Percentiles rank a stretch among this genome's conserved stretches.
Conservation (phyloP, 495 filamentous ascomycete species). For the Geopyxis carbonaria region DNA sequence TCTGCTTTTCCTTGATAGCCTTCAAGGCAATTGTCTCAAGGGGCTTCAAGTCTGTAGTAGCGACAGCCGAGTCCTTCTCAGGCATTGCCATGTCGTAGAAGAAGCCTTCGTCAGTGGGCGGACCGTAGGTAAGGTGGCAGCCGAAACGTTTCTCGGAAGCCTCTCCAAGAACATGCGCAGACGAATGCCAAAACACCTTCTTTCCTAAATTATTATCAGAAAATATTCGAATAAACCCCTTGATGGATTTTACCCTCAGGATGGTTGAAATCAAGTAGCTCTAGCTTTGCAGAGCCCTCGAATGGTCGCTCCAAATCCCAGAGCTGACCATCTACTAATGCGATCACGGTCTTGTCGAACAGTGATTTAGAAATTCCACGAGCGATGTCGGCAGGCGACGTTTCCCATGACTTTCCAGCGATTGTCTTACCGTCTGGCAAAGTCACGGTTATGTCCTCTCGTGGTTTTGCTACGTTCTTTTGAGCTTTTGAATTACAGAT, state of each 20-base stretch:
- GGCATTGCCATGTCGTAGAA: slow-evolving; percentile 94
- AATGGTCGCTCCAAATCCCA: slow-evolving; percentile 89
- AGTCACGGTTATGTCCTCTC: slow-evolving; percentile 49
- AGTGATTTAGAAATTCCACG: slow-evolving; percentile 50
- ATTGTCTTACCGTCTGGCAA: slow-evolving; percentile 45
- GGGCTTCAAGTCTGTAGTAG: slow-evolving; percentile 56
- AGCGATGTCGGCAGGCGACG: slow-evolving; percentile 49
- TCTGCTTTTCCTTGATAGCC: slow-evolving; percentile 90
- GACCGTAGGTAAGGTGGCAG: slow-evolving; percentile 82
- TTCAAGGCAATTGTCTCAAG: slow-evolving; percentile 56
- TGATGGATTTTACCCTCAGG: slow-evolving; percentile 45
- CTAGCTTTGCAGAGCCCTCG: slow-evolving; percentile 60
- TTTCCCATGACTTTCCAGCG: slow-evolving; percentile 52
- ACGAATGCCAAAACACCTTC: slow-evolving; percentile 83
- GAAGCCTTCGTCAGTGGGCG: slow-evolving; percentile 83
- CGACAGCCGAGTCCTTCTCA: slow-evolving; percentile 46
- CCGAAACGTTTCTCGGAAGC: slow-evolving; percentile 76
- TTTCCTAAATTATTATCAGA: slow-evolving; percentile 19
- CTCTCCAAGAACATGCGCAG: slow-evolving; percentile 86
- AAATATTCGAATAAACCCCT: slow-evolving; percentile 10
- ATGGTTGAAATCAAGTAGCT: slow-evolving; percentile 67
- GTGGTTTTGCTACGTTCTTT: slow-evolving; percentile 34
- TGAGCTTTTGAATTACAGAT: slow-evolving; percentile 4
- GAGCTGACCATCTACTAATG: slow-evolving; percentile 62
- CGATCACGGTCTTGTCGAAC: slow-evolving; percentile 60